Evolutionary conservation across 2,329 filamentous ascomycete species (phyloP).

Genomic region (Ceratocystis smalleyi): DNA sequence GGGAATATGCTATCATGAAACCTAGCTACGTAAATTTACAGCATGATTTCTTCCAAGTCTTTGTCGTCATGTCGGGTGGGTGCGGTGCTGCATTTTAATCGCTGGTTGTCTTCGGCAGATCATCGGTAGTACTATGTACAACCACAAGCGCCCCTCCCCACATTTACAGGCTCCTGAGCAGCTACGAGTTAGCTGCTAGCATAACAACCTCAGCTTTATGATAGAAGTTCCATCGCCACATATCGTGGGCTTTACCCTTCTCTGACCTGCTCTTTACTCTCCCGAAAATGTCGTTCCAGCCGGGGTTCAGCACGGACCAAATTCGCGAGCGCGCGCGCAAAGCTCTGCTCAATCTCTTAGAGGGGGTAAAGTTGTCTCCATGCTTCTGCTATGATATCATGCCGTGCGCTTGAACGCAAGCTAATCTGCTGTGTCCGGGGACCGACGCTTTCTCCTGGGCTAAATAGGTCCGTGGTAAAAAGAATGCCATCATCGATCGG

Average conservation of each 20-base stretch:
- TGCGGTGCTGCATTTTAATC: neutral
- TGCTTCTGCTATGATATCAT: slow-evolving; percentile 7
- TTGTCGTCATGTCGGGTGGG: neutral
- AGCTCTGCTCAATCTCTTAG: slow-evolving; percentile 77
- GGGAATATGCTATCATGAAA: neutral
- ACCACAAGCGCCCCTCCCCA: neutral
- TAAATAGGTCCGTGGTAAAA: slow-evolving; percentile 83
- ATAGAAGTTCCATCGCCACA: neutral
- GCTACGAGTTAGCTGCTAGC: neutral
- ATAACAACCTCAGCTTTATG: neutral
- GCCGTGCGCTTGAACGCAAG: neutral
- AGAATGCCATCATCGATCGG: slow-evolving; percentile 89
- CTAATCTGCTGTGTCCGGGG: neutral
- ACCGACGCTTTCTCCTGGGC: neutral
- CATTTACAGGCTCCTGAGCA: neutral
- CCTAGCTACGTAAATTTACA: neutral
- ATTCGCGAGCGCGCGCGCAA: slow-evolving; percentile 71
- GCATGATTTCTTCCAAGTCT: neutral
- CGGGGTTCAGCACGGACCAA: slow-evolving; percentile 57
- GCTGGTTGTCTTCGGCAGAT: neutral
- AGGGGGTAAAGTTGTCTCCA: slow-evolving; percentile 55
- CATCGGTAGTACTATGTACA: neutral
- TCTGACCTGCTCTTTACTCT: neutral
- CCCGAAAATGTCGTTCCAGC: slow-evolving; percentile 51
- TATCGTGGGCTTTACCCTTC: neutral